Conservation (phyloP, 1,284 basidiomycete species). For the Pyrrhoderma lamaoense region DNA sequence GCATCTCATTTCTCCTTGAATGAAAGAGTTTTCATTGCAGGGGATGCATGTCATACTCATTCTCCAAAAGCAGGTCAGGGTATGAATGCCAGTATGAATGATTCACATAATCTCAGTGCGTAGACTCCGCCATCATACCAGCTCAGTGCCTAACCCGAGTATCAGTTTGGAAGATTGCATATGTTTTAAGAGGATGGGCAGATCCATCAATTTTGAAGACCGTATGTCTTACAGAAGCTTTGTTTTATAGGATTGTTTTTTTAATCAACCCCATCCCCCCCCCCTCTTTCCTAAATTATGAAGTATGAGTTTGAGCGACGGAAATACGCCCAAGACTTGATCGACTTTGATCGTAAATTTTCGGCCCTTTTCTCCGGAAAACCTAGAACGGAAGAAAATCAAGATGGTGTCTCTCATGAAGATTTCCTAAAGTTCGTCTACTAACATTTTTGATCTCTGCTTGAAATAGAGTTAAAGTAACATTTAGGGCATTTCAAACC, state of each 20-base stretch:
- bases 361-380: constrained; percentile 72
- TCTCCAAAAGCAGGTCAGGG: constrained; percentile 74
- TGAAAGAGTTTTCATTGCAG: constrained; percentile 74
- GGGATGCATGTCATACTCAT: constrained; percentile 80
- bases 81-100: constrained; percentile 81
- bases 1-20: constrained; percentile 58
- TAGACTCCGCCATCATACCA: constrained; percentile 5
- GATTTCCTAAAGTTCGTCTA: constrained; percentile 51
- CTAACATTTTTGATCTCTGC: neutral
- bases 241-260: neutral
- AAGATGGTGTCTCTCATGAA: constrained; percentile 59
- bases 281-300: neutral
- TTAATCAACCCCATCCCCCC: too few relatives aligned
- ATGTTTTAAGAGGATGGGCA: constrained; percentile 68
- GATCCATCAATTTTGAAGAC: constrained; percentile 61
- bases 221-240: constrained; percentile 33
- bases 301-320: constrained; percentile 71
- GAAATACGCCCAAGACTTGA: constrained; percentile 74
- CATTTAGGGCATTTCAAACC: constrained; percentile 45
- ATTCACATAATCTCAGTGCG: constrained; percentile 68
- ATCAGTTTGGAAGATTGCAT: constrained; percentile 67
- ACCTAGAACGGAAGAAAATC: constrained; percentile 47
- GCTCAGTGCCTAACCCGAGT: neutral
- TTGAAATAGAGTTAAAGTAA: neutral
- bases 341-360: constrained; percentile 73